phyloP scores from a whole-genome alignment of 2,329 filamentous ascomycete genomes.

The Fulvia fulva region DNA sequence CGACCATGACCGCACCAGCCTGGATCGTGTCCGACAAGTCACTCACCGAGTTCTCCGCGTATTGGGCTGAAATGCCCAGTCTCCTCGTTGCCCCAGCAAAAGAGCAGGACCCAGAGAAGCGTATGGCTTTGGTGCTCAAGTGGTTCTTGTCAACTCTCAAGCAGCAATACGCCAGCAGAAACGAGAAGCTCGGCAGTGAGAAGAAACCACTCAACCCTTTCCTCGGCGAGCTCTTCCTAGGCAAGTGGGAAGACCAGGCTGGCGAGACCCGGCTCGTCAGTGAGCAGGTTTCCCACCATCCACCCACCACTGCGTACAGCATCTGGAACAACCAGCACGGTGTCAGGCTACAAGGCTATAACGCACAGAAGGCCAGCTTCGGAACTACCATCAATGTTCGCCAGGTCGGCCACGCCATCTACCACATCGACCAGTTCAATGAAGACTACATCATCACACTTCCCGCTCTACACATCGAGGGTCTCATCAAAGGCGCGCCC shows the following conservation, averaged over 20 bases:
- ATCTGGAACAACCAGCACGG: conserved; percentile 84
- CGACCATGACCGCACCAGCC: conserved; percentile 53
- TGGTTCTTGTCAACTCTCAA: conserved; percentile 95
- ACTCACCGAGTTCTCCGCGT: conserved; percentile 54
- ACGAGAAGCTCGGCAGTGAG: conserved; percentile 81
- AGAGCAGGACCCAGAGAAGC: conserved; percentile 75
- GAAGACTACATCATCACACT: conserved; percentile 89
- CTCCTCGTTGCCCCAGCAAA: conserved; percentile 77
- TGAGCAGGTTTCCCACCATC: conserved; percentile 96
- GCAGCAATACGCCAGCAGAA: conserved; percentile 72
- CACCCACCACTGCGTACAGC: conserved; percentile 88
- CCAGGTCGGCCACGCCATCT: conserved; percentile 69
- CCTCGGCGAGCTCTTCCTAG: conserved; percentile 88
- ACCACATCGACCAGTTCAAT: conserved; percentile 63
- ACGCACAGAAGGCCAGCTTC: conserved; percentile 94
- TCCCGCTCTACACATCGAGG: conserved; percentile 88
- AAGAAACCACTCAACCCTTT: conserved; percentile 99
- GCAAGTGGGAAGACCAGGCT: conserved; percentile 77
- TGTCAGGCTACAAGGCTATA: conserved; percentile 75
- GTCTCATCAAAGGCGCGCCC: conserved; percentile 77
- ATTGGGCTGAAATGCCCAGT: conserved; percentile 54
- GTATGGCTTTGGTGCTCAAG: conserved; percentile 82
- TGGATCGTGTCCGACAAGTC: conserved; percentile 55
- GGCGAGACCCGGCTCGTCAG: conserved; percentile 84
- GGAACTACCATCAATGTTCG: conserved; percentile 91